Evolutionary conservation across 257 asterid genomes (phyloP), one percentile per base, ranked within the genome.

Genomic region (Primulina huaijiensis): DNA sequence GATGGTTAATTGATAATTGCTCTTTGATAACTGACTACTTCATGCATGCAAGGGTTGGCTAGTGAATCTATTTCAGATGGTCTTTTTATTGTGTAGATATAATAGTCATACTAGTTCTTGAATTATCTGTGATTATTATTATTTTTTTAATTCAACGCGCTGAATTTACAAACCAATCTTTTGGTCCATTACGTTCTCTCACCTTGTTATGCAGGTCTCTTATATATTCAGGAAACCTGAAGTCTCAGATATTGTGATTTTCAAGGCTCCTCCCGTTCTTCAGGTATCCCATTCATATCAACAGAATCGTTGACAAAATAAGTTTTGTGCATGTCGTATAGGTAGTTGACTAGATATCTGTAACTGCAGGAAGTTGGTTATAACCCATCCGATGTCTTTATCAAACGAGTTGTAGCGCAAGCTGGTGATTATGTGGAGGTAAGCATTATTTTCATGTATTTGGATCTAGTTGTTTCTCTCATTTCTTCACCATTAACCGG

Each of bases 361-460:
- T 16, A 71, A 46, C 68, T 77, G 58, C 92, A 92, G 98, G 83
- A 79, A 70, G 55, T 76, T 59, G 97, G 99, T 70, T 94, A 61
- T 73, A 83, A 81, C 64, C 77, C 95, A 19, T 78, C 88, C 8
- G 97, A 91, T 62, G 92, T 89, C 72, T 85, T 94, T 68, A 94
- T 94, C 75, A 94, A 94, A 82, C 84, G 99, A 82, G 73, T 94
- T 67, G 99, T 94, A 21, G 99, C 97, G 0, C 85, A 76, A 77
- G 97, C 96, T 71, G 99, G 99, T 57, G 97, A 94, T 81, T 82
- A 55, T 52, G 97, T 92, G 61, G 93, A 87, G 72, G 98, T 92
- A 81, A 77, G 88, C 67, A 72, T 8, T 29, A 5, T 43, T 62
- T 21, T 1, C 53, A 46, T 59, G 69, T 65, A 6, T 56, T 46